Conservation (phyloP, 2,329 filamentous ascomycete species). For the Colletotrichum graminicola region DNA sequence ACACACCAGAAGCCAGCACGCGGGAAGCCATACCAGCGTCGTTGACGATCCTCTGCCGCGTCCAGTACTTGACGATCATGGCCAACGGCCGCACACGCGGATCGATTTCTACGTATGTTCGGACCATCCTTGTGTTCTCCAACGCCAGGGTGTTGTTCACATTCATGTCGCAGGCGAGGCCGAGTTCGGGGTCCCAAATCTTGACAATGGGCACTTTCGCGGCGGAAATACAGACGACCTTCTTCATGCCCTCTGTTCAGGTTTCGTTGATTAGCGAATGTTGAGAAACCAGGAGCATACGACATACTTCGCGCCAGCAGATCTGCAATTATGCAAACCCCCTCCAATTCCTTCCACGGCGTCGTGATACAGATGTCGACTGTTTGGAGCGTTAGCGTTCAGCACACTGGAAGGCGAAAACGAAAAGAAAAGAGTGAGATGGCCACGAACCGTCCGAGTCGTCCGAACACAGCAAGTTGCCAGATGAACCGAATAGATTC, state of each 20-base stretch:
- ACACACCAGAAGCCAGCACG: not conserved
- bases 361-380: constrained; percentile 99
- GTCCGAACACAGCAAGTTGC: constrained; percentile 92
- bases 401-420: not conserved
- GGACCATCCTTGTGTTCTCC: constrained; percentile 98
- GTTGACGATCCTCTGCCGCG: constrained; percentile 90
- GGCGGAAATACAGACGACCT: constrained; percentile 92
- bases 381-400: constrained; percentile 57
- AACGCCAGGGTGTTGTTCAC: constrained; percentile 96
- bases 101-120: constrained; percentile 95
- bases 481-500: constrained; percentile 97
- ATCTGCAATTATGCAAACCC: constrained; percentile 90
- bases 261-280: constrained; percentile 15
- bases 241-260: constrained; percentile 89
- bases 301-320: constrained; percentile 85
- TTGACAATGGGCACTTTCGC: constrained; percentile 99
- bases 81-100: constrained; percentile 90
- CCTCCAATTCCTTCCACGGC: constrained; percentile 86
- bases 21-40: constrained; percentile 83
- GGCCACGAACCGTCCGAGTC: constrained; percentile 87
- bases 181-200: constrained; percentile 94
- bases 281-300: no score
- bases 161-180: constrained; percentile 95
- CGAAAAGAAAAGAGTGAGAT: not conserved
- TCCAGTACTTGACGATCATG: constrained; percentile 99